Percentiles rank a stretch among this genome's conserved stretches.
Evolutionary conservation across 345 rosid genomes (phyloP).

Genomic region (Abelmoschus esculentus): DNA sequence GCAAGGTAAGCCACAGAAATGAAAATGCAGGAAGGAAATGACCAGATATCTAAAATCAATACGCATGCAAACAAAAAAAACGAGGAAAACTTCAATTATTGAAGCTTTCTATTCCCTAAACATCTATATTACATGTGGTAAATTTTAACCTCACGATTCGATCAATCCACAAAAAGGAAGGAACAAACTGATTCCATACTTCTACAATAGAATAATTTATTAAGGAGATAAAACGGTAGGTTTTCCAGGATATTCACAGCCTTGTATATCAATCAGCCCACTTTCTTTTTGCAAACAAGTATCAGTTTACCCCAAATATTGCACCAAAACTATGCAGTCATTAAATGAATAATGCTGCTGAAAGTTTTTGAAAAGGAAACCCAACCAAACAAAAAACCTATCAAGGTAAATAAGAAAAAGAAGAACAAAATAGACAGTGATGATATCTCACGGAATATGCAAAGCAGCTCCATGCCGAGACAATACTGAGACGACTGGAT

Average conservation of each 20-base stretch:
- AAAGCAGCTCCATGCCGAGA: conserved; percentile 67
- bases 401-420: not conserved
- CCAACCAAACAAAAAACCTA: conserved; percentile 5
- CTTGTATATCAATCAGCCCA: not conserved
- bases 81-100: not conserved
- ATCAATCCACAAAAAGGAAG: not conserved
- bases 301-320: not conserved
- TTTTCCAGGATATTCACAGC: not conserved
- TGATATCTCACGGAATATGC: conserved; percentile 44
- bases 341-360: not conserved
- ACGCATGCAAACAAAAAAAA: not conserved
- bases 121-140: not conserved
- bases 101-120: not conserved
- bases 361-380: not conserved
- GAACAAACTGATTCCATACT: not conserved
- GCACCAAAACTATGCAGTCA: not conserved
- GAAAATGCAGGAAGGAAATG: conserved; percentile 6
- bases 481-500: conserved; percentile 48
- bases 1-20: conserved; percentile 4
- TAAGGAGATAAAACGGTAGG: no score
- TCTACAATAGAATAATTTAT: not conserved
- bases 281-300: not conserved
- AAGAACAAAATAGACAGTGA: not conserved
- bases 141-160: not conserved
- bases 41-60: not conserved